Evolutionary conservation across 2,329 filamentous ascomycete species (phyloP).

Genomic region (Fusarium verrucosum): DNA sequence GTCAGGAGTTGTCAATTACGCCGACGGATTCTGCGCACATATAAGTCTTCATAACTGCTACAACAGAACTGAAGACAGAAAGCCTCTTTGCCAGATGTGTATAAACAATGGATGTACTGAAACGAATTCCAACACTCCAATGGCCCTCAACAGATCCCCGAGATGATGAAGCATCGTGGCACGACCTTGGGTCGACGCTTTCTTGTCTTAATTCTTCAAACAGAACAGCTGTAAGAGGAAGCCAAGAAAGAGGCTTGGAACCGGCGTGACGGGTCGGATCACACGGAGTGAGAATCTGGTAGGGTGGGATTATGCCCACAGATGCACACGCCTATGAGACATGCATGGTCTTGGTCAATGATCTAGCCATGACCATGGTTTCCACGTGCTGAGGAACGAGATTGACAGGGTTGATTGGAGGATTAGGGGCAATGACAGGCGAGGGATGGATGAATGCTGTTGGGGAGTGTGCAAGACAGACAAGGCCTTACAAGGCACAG

Average conservation of each 20-base stretch:
- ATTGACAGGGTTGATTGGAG: background rate
- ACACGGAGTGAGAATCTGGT: constrained; percentile 12
- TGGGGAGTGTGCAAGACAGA: background rate
- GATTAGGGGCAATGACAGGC: background rate
- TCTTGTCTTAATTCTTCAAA: background rate
- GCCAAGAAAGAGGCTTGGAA: constrained; percentile 2
- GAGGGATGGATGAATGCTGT: background rate
- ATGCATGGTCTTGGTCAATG: constrained; percentile 11
- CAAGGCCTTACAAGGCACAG: too few species aligned
- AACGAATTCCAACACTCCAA: background rate
- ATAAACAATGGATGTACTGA: too few species aligned
- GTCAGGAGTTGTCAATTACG: constrained; percentile 31
- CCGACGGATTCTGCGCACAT: constrained; percentile 40
- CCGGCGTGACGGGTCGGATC: constrained; percentile 11
- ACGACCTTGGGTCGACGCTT: background rate
- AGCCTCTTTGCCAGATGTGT: constrained; percentile 41
- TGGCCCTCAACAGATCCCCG: background rate
- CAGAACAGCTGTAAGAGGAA: background rate
- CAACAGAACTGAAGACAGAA: constrained; percentile 29
- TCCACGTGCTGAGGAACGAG: constrained; percentile 14
- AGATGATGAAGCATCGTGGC: background rate
- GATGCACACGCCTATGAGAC: constrained; percentile 20
- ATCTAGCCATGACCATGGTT: constrained; percentile 11
- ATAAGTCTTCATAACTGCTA: constrained; percentile 39
- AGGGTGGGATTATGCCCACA: constrained; percentile 18